These are phyloP conservation scores for Fonsecaea monophora DNA, from an alignment of 2,329 filamentous ascomycete genomes.

Conservation along the genomic window DNA sequence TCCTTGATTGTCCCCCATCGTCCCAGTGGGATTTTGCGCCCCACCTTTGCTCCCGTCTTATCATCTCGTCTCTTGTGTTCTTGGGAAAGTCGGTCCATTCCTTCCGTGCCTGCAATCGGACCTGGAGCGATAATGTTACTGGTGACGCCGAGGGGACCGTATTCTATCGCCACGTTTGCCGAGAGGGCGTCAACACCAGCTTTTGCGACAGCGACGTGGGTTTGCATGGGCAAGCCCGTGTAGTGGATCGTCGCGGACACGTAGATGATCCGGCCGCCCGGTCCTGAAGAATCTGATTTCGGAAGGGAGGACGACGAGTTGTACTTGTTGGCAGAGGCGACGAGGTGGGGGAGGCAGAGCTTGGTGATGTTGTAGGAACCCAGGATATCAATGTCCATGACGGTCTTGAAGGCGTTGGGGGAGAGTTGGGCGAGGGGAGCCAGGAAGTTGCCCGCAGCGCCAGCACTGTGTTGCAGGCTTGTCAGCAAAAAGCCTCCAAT, in stretches of 20 bases:
- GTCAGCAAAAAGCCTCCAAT: constrained; percentile 4
- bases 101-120: constrained; percentile 84
- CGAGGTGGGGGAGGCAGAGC: constrained; percentile 81
- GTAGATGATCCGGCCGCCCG: constrained; percentile 85
- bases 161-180: constrained; percentile 81
- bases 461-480: constrained; percentile 65
- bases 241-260: constrained; percentile 92
- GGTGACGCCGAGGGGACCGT: constrained; percentile 83
- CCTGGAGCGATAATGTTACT: constrained; percentile 90
- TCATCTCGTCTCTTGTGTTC: constrained; percentile 59
- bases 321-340: constrained; percentile 72
- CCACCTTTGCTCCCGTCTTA: constrained; percentile 41
- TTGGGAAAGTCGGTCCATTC: constrained; percentile 67
- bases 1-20: constrained; percentile 81
- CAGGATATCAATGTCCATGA: constrained; percentile 94
- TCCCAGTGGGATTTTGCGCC: constrained; percentile 70
- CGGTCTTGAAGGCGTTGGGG: constrained; percentile 89
- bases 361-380: constrained; percentile 96
- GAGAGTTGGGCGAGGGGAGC: constrained; percentile 81
- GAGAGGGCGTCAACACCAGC: constrained; percentile 87
- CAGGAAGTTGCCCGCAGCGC: constrained; percentile 94
- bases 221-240: constrained; percentile 81
- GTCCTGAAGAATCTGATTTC: constrained; percentile 54
- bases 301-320: constrained; percentile 64
- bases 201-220: constrained; percentile 91